Conservation (phyloP, 495 filamentous ascomycete species). For the Lindgomyces ingoldianus region DNA sequence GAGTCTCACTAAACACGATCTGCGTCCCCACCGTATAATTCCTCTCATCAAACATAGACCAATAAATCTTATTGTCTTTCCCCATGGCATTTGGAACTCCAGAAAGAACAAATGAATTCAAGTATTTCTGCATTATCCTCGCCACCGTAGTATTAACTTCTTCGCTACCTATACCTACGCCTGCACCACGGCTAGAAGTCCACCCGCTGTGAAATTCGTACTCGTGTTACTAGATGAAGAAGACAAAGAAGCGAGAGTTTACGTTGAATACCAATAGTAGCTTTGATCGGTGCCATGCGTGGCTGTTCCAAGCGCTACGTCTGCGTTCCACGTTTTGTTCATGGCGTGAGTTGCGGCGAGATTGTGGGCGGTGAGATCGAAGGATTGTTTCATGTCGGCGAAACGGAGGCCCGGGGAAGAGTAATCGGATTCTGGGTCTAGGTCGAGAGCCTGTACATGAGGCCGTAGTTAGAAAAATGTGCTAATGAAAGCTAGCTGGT, state of each 20-base stretch:
- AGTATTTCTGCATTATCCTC: conserved; percentile 41
- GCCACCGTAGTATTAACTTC: conserved; percentile 28
- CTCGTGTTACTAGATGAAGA: conserved; percentile 11
- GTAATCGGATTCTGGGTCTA: conserved; percentile 44
- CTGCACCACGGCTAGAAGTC: neutral
- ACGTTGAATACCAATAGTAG: conserved; percentile 47
- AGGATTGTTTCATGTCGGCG: conserved; percentile 45
- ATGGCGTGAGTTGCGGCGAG: conserved; percentile 42
- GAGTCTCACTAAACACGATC: conserved; percentile 42
- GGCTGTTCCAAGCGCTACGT: conserved; percentile 39
- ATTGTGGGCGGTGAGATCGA: conserved; percentile 44
- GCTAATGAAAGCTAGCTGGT: no score
- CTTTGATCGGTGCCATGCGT: conserved; percentile 46
- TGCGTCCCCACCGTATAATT: conserved; percentile 28
- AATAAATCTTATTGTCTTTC: conserved; percentile 44
- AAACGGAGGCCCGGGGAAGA: conserved; percentile 42
- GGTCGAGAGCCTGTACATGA: conserved; percentile 18
- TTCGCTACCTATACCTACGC: conserved; percentile 5
- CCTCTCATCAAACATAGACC: conserved; percentile 41
- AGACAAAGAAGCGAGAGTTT: conserved; percentile 30
- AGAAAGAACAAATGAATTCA: conserved; percentile 44
- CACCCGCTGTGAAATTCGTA: conserved; percentile 11
- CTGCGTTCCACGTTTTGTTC: conserved; percentile 45
- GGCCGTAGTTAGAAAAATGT: neutral
- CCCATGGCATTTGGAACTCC: conserved; percentile 44